These are phyloP conservation scores for Phytophthora colocasiae DNA, from an alignment of 352 stramenopile species.

Conservation along the genomic window DNA sequence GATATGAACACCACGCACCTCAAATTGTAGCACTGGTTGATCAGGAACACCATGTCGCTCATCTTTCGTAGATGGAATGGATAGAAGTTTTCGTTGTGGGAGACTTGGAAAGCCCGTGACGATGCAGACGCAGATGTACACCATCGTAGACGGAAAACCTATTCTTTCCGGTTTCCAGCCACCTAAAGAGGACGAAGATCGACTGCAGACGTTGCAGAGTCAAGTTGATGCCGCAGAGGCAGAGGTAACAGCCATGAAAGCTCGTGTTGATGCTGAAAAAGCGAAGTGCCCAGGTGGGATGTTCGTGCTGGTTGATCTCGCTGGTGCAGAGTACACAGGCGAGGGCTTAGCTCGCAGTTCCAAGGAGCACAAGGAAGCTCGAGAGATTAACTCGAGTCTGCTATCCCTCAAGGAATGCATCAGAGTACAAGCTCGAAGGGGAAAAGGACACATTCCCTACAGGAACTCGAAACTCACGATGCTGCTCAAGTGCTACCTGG, in stretches of 20 bases:
- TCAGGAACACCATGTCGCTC: too few relatives aligned
- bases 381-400: conserved; percentile 51
- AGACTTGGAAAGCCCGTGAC: too few relatives aligned
- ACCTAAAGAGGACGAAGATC: too few relatives aligned
- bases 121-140: conserved; percentile 53
- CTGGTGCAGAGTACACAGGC: conserved; percentile 62
- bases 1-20: too few relatives aligned
- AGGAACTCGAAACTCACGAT: too few relatives aligned
- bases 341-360: conserved; percentile 37
- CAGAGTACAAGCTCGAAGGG: conserved; percentile 30
- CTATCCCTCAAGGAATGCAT: conserved; percentile 62
- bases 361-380: conserved; percentile 23
- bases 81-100: too few relatives aligned
- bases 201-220: too few relatives aligned
- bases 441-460: conserved; percentile 35
- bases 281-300: conserved; percentile 31
- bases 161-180: too few relatives aligned
- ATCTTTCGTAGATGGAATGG: too few relatives aligned
- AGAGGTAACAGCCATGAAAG: conserved; percentile 27
- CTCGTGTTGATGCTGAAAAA: conserved; percentile 21
- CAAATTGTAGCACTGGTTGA: too few relatives aligned
- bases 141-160: too few relatives aligned
- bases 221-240: conserved; percentile 26
- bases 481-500: too few relatives aligned
- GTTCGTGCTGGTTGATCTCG: conserved; percentile 62